Base-by-base conservation (phyloP, 257 asterid species). In the Nemophila menziesii region DNA sequence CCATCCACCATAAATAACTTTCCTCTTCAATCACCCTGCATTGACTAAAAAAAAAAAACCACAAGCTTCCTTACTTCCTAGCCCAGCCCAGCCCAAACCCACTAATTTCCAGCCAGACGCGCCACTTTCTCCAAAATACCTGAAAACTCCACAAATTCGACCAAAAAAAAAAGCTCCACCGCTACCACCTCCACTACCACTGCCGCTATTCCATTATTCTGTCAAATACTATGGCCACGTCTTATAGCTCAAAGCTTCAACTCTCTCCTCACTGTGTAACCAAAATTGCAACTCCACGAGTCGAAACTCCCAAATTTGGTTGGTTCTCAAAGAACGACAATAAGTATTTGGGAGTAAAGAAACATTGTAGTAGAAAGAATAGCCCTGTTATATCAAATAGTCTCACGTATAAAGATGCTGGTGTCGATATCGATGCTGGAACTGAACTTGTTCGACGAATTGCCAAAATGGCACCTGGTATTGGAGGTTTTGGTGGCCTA, bases 401-500 rank as follows among this genome's bases (percentile, higher is more conserved):
- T 70, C 82, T 89, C 46, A 89, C 95, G 0, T 89, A 89, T 56
- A 89, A 84, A 67, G 95, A 67, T 46, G 92, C 98, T 6, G 98
- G 98, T 22, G 98, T 89, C 22, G 95, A 89, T 64, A 89, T 89
- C 29, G 95, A 89, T 68, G 92, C 97, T 5, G 97, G 97, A 24
- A 63, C 97, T 8, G 97, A 89, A 67, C 93, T 89, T 46, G 97
- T 89, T 34, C 52, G 52, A 64, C 72, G 98, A 59, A 89, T 89
- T 5, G 94, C 94, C 54, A 80, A 80, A 60, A 73, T 89, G 97
- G 92, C 95, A 33, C 95, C 97, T 8, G 97, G 97, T 22, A 78
- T 87, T 36, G 97, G 97, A 45, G 97, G 95, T n/a, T 89, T 89
- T 48, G 95, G 97, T 46, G 97, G 97, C 45, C 76, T 89, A 42